Evolutionary conservation across 331 rosid species (phyloP).

Genomic region (Malus hybrid): DNA sequence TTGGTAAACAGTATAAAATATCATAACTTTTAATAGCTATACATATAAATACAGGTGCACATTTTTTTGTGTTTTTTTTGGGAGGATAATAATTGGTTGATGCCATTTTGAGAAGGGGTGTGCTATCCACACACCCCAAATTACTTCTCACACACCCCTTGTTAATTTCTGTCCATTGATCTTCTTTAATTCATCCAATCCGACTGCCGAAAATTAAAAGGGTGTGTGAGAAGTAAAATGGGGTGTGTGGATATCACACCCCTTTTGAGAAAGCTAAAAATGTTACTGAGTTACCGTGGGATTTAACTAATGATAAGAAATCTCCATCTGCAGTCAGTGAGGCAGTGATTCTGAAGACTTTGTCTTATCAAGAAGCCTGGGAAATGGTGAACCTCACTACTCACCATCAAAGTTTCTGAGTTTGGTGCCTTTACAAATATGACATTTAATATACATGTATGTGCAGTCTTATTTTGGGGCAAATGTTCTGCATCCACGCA

Average conservation of each 20-base stretch:
- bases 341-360: conserved; percentile 82
- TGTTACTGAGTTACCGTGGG: not conserved
- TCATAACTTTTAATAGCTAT: not conserved
- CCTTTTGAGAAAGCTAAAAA: conserved; percentile 1
- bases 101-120: not conserved
- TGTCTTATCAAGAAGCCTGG: conserved; percentile 99
- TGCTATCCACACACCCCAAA: too few species aligned
- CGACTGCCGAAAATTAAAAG: too few species aligned
- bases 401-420: conserved; percentile 1
- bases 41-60: not conserved
- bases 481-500: conserved; percentile 98
- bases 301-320: conserved; percentile 14
- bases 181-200: too few species aligned
- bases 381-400: conserved; percentile 72
- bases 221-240: too few species aligned
- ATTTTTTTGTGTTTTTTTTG: not conserved
- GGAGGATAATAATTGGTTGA: not conserved
- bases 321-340: conserved; percentile 78
- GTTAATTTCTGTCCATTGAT: too few species aligned
- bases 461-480: conserved; percentile 99
- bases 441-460: conserved; percentile 16
- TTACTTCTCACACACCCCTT: too few species aligned
- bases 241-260: too few species aligned
- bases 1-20: not conserved
- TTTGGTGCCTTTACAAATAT: conserved; percentile 15